Evolutionary conservation across 2,329 filamentous ascomycete genomes (phyloP).

Genomic region (Diplodia mutila): DNA sequence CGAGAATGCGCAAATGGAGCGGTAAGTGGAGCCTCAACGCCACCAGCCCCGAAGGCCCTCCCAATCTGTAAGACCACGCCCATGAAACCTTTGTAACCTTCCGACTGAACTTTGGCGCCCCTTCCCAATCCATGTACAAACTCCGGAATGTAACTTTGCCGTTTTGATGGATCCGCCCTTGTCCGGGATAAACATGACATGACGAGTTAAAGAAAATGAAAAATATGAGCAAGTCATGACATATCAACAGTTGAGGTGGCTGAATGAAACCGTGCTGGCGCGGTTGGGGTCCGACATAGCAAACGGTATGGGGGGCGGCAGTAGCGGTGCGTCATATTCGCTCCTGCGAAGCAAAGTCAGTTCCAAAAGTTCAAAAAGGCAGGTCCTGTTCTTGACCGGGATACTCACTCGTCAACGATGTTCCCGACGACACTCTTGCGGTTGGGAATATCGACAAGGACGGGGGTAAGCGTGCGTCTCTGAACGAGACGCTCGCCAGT

Average conservation of each 20-base stretch:
- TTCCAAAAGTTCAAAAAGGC: neutral
- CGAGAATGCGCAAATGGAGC: neutral
- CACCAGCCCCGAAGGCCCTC: neutral
- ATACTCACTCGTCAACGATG: slow-evolving; percentile 21
- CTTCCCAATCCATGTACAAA: slow-evolving; percentile 7
- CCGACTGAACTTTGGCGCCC: neutral
- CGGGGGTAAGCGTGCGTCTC: slow-evolving; percentile 16
- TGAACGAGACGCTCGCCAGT: slow-evolving; percentile 22
- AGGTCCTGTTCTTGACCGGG: neutral
- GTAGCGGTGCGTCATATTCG: neutral
- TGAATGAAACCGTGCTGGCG: slow-evolving; percentile 17
- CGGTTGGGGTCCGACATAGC: slow-evolving; percentile 5
- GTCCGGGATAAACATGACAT: neutral
- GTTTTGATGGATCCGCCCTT: neutral
- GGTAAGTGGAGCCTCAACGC: neutral
- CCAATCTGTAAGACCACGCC: neutral
- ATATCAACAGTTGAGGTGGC: slow-evolving; percentile 19
- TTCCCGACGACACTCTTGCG: slow-evolving; percentile 20
- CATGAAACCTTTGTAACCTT: slow-evolving; percentile 1
- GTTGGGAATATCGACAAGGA: slow-evolving; percentile 18
- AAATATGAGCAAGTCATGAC: neutral
- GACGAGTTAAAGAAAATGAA: neutral
- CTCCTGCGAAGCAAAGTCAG: neutral
- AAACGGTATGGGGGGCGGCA: neutral
- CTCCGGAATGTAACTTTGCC: neutral